Conservation (phyloP, 345 rosid species). For the Sisymbrium altissimum region DNA sequence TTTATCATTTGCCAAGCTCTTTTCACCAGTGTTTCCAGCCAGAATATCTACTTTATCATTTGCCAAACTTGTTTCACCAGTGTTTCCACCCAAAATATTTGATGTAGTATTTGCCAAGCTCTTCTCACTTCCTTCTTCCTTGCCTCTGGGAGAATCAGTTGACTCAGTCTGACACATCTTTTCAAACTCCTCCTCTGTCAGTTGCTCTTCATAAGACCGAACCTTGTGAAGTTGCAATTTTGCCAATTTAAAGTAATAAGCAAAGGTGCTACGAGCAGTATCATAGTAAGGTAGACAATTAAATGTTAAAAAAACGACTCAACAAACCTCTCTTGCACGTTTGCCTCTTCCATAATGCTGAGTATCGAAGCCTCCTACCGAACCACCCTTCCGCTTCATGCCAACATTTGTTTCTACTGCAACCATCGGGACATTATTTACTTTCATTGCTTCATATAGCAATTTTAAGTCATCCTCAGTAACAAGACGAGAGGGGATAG, state of each 20-base stretch:
- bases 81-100: slow-evolving; percentile 11
- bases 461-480: slow-evolving; percentile 74
- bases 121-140: slow-evolving; percentile 48
- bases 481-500: slow-evolving; percentile 79
- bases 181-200: slow-evolving; percentile 96
- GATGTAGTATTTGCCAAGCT: slow-evolving; percentile 40
- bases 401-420: slow-evolving; percentile 46
- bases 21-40: slow-evolving; percentile 23
- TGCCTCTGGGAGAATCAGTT: slow-evolving; percentile 59
- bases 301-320: slow-evolving; percentile 13
- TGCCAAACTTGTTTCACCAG: slow-evolving; percentile 11
- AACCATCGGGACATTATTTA: slow-evolving; percentile 56
- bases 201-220: slow-evolving; percentile 93
- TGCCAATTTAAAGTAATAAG: background rate
- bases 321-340: slow-evolving; percentile 87
- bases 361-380: slow-evolving; percentile 60
- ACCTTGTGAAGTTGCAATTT: slow-evolving; percentile 42
- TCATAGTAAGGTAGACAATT: background rate
- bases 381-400: slow-evolving; percentile 59
- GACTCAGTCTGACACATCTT: slow-evolving; percentile 79
- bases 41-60: slow-evolving; percentile 8
- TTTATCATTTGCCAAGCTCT: slow-evolving; percentile 43
- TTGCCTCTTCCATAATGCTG: slow-evolving; percentile 88
- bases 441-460: slow-evolving; percentile 68
- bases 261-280: slow-evolving; percentile 2